phyloP scores from a whole-genome alignment of 2,329 filamentous ascomycete genomes.

The Claviceps sp. region DNA sequence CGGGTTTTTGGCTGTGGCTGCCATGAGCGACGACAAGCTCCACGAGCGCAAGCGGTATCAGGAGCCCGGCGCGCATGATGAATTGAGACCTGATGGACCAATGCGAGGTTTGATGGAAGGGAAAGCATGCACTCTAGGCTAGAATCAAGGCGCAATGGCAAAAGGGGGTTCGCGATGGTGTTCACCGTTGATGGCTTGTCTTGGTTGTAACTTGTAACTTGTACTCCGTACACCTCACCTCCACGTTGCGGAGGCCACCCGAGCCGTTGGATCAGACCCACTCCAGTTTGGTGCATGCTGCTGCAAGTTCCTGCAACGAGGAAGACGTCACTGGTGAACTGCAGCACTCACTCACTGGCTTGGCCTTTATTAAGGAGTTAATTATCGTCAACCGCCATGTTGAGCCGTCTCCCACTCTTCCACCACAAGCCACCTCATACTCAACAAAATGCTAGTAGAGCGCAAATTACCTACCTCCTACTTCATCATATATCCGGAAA shows the following conservation, averaged over 20 bases:
- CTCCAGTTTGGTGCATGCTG: too few species aligned
- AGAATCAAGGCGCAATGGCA: not conserved
- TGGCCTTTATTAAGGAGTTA: too few species aligned
- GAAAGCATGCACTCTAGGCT: too few species aligned
- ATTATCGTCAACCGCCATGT: not conserved
- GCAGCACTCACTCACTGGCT: too few species aligned
- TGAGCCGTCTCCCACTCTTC: not conserved
- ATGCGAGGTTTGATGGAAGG: not conserved
- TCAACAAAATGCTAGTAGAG: not conserved
- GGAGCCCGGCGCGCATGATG: slow-evolving; percentile 15
- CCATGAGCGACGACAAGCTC: slow-evolving; percentile 38
- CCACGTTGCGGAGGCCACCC: too few species aligned
- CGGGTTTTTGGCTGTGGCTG: slow-evolving; percentile 36
- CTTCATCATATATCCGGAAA: not conserved
- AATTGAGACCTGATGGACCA: not conserved
- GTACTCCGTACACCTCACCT: too few species aligned
- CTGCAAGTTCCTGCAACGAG: too few species aligned
- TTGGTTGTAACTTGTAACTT: too few species aligned
- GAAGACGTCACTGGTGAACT: too few species aligned
- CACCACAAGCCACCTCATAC: not conserved
- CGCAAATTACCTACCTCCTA: not conserved
- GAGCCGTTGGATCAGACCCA: too few species aligned
- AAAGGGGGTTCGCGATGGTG: not conserved
- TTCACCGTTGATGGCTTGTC: too few species aligned
- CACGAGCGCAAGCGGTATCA: slow-evolving; percentile 26